Evolutionary conservation across 2,329 filamentous ascomycete genomes (phyloP), one percentile per base, ranked within the genome.

Genomic region (Sarocladium brachiariae): DNA sequence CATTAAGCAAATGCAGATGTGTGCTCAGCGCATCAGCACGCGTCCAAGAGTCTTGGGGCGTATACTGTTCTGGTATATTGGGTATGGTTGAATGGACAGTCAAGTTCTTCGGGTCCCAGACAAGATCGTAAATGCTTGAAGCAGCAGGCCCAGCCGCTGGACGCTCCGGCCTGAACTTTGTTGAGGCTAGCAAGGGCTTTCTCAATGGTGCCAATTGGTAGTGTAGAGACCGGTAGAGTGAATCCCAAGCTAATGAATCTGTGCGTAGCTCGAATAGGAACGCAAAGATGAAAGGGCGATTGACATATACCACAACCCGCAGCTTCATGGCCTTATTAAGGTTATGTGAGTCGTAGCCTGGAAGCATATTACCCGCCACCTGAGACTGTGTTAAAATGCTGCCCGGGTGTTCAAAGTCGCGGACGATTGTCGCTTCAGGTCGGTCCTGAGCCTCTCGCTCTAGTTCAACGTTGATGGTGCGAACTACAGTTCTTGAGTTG

Each of bases 211-310:
- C 68, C 11, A 86, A 72, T 58, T 86, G 81, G 54, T 77, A 66
- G 57, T 84, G 80, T 19, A 86, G 66, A 1, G 77, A 78, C 41
- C 73, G 74, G 61, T 85, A 85, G 7, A 84, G 65, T 0, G 68
- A 59, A n/a, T 77, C 70, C 63, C 71, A 76, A 3, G 75, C 74
- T 2, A 84, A 65, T 1, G 80, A 78, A 50, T 79, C 73, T 6
- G 84, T 84, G 43, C 74, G 73, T 13, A 70, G 61, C 10, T 63
- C 60, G 64, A 92, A 92, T 3, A 93, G 70, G 54, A 93, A 84
- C 1, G 84, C 79, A 63, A 87, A 91, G 45, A 92, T 78, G 65
- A 92, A 92, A 0, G 88, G 88, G 21, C 77, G 78, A 63, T 83
- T 81, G 41, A 84, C 78, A 61, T 90, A 91, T 47, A 90, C 77